phyloP scores from a whole-genome alignment of 495 filamentous ascomycete genomes.

The Aspergillus cristatus region DNA sequence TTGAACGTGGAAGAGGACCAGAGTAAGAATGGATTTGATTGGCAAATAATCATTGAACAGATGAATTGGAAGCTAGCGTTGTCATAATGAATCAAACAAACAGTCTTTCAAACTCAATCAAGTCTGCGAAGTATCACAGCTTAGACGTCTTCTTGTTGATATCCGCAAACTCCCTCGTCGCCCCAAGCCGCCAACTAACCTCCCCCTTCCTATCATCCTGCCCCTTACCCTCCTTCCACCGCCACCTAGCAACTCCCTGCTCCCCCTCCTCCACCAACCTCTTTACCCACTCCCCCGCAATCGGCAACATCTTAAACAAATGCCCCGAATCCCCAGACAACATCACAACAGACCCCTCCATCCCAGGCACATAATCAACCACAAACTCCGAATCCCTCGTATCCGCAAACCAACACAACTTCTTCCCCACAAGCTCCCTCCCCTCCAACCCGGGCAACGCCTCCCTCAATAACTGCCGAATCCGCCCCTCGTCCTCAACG shows the following conservation, averaged over 20 bases:
- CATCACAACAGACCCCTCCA: slow-evolving; percentile 31
- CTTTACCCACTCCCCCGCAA: slow-evolving; percentile 40
- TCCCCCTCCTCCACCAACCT: slow-evolving; percentile 23
- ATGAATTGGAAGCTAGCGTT: slow-evolving; percentile 3
- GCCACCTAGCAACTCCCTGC: slow-evolving; percentile 31
- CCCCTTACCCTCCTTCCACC: slow-evolving; percentile 28
- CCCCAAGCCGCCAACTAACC: slow-evolving; percentile 32
- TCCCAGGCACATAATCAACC: slow-evolving; percentile 44
- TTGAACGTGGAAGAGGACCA: neutral
- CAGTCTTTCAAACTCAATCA: no score
- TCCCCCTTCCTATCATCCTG: slow-evolving; percentile 14
- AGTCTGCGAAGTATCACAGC: no score
- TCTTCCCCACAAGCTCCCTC: slow-evolving; percentile 37
- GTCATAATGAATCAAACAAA: slow-evolving; percentile 1
- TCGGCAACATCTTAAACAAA: slow-evolving; percentile 50
- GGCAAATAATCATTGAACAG: slow-evolving; percentile 1
- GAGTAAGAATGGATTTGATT: neutral
- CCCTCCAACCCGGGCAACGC: slow-evolving; percentile 41
- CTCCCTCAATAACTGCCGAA: slow-evolving; percentile 38
- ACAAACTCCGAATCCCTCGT: slow-evolving; percentile 46
- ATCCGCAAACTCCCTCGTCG: slow-evolving; percentile 25
- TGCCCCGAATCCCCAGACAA: slow-evolving; percentile 44
- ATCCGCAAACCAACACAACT: slow-evolving; percentile 50
- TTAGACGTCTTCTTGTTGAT: no score
- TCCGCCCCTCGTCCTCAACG: slow-evolving; percentile 33